phyloP scores from a whole-genome alignment of 805 yeast genomes.

The Yarrowia osloensis region DNA sequence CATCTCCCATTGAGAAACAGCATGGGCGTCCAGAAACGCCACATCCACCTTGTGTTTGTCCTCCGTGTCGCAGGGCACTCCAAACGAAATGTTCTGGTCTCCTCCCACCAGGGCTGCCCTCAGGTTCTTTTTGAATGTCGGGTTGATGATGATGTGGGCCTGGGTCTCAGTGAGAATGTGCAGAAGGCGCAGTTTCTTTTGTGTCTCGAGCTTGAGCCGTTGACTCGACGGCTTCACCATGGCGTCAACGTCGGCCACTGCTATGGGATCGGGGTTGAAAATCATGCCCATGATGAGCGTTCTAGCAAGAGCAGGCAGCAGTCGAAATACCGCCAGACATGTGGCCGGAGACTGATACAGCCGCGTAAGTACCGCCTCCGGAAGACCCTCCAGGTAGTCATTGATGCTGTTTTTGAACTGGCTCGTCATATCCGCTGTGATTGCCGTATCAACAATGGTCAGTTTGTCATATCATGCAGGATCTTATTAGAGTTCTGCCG shows the following conservation, averaged over 20 bases:
- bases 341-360: constrained; percentile 85
- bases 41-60: constrained; percentile 61
- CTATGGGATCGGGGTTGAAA: constrained; percentile 73
- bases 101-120: constrained; percentile 85
- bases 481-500: not conserved
- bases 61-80: constrained; percentile 60
- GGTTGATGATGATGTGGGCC: constrained; percentile 46
- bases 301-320: constrained; percentile 86
- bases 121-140: constrained; percentile 72
- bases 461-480: constrained; percentile 11
- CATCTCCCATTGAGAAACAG: constrained; percentile 89
- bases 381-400: constrained; percentile 86
- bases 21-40: constrained; percentile 74
- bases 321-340: constrained; percentile 86
- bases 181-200: constrained; percentile 71
- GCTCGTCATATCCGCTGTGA: constrained; percentile 2
- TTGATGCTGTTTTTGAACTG: constrained; percentile 71
- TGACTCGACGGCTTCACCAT: constrained; percentile 63
- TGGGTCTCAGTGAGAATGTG: constrained; percentile 70
- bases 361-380: constrained; percentile 79
- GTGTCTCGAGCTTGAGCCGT: constrained; percentile 65
- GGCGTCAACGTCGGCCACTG: constrained; percentile 51
- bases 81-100: constrained; percentile 64
- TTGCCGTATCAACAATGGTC: not conserved
- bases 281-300: constrained; percentile 84